phyloP scores from a whole-genome alignment of 371 early-diverging fungal genomes.

The Mortierella sp. region DNA sequence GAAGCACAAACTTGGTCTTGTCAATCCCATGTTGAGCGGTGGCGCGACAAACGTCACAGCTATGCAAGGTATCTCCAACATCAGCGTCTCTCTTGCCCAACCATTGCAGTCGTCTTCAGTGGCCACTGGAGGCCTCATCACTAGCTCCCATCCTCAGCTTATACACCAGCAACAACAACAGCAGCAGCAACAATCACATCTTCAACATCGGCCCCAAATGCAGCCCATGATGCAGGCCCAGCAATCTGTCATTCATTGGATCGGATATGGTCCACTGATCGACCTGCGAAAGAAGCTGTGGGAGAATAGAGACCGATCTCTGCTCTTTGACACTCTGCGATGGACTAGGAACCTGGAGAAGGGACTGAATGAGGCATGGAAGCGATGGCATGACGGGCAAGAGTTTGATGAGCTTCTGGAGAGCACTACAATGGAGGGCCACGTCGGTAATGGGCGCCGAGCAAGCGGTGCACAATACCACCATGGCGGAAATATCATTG shows the following conservation, averaged over 20 bases:
- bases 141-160: conserved; percentile 8
- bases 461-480: neutral
- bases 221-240: conserved; percentile 11
- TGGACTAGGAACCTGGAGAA: conserved; percentile 91
- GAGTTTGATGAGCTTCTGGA: conserved; percentile 62
- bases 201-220: conserved; percentile 17
- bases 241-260: conserved; percentile 56
- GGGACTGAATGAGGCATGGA: conserved; percentile 81
- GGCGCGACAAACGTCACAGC: neutral
- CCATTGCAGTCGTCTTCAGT: conserved; percentile 1
- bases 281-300: conserved; percentile 82
- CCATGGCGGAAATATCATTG: conserved; percentile 35
- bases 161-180: conserved; percentile 19
- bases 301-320: conserved; percentile 77
- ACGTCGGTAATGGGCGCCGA: neutral
- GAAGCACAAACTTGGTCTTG: conserved; percentile 26
- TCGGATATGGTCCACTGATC: conserved; percentile 74
- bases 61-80: neutral
- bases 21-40: conserved; percentile 17
- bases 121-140: neutral
- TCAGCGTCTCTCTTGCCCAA: neutral
- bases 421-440: conserved; percentile 7
- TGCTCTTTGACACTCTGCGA: conserved; percentile 89
- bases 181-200: conserved; percentile 1
- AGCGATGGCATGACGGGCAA: conserved; percentile 77